Evolutionary conservation across 805 yeast genomes (phyloP).

Genomic region (Naumovozyma dairenensis): DNA sequence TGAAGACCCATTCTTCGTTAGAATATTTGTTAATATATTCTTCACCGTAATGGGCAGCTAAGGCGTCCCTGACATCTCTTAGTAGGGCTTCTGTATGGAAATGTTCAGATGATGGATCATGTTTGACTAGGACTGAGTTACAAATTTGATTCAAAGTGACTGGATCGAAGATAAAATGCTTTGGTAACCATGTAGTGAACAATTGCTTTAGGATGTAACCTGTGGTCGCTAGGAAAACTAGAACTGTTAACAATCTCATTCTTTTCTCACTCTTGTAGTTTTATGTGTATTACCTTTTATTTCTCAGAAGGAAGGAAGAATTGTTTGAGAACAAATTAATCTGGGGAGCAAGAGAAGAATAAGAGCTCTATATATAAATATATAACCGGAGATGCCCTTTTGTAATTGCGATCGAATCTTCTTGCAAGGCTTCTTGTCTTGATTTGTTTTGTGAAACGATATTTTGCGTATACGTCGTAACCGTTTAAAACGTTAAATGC

Average conservation of each 20-base stretch:
- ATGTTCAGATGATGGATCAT: constrained; percentile 36
- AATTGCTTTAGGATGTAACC: constrained; percentile 23
- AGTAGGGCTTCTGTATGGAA: constrained; percentile 52
- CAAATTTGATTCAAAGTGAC: constrained; percentile 48
- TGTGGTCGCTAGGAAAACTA: constrained; percentile 12
- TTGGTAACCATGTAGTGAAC: constrained; percentile 60
- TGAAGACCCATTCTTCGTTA: constrained; percentile 85
- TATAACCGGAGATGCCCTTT: no score
- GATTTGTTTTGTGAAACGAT: no score
- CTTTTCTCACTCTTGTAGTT: no score
- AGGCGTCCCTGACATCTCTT: constrained; percentile 45
- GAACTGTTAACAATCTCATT: constrained; percentile 17
- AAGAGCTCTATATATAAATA: no score
- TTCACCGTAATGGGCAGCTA: constrained; percentile 62
- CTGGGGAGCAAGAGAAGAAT: no score
- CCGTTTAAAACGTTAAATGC: no score
- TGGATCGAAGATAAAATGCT: constrained; percentile 61
- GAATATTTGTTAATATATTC: constrained; percentile 60
- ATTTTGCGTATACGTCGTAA: no score
- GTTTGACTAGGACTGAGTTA: constrained; percentile 40
- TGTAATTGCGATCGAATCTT: no score
- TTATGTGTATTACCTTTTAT: no score
- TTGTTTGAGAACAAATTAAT: no score
- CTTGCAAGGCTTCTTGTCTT: no score
- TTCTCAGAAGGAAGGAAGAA: no score